Conservation (phyloP, 2,329 filamentous ascomycete species). For the Aspergillus caelatus region DNA sequence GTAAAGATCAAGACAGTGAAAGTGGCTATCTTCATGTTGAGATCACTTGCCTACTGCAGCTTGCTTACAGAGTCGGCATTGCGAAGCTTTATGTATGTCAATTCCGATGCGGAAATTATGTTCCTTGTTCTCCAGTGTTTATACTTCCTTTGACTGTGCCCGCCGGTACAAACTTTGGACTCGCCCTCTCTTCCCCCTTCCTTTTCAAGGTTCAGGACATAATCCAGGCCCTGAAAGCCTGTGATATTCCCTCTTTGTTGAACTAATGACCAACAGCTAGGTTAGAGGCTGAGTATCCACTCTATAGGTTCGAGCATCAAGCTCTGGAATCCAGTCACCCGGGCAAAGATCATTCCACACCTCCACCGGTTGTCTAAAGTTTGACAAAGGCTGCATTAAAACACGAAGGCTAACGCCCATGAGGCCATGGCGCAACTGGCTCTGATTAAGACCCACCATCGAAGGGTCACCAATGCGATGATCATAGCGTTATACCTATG, state of each 20-base stretch:
- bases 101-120: neutral
- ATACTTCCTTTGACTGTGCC: neutral
- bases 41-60: neutral
- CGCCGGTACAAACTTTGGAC: neutral
- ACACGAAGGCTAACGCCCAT: neutral
- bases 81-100: neutral
- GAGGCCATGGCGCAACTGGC: neutral
- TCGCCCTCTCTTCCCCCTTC: neutral
- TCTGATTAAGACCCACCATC: neutral
- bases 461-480: no score
- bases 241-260: neutral
- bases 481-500: no score
- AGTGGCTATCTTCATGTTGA: neutral
- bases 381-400: neutral
- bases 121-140: no score
- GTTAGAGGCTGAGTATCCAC: neutral
- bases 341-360: neutral
- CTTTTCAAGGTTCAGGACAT: neutral
- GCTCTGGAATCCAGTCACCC: neutral
- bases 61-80: neutral
- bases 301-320: neutral
- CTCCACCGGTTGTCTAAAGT: no score
- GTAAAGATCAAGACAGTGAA: neutral
- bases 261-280: neutral
- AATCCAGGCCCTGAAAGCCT: neutral